Percentiles rank a stretch among this genome's conserved stretches.
Evolutionary conservation across 192 early-diverging fungal species (phyloP).

Genomic region (Backusella australiensis): DNA sequence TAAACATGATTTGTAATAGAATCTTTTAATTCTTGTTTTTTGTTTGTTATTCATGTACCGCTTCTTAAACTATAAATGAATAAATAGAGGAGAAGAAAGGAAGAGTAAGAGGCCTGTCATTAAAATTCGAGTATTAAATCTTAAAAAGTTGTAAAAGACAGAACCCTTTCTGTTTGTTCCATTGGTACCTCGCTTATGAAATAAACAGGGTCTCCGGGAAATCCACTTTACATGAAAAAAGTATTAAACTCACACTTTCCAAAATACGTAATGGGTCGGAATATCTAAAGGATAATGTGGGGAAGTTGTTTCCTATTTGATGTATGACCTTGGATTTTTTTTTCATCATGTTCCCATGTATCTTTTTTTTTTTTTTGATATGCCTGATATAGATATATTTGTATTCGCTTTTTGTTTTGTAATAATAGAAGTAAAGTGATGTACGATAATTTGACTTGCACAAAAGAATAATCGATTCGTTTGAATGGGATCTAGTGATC

Average conservation of each 20-base stretch:
- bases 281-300: constrained; percentile 8
- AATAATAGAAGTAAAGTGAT: not conserved
- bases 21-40: not conserved
- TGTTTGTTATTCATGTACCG: not conserved
- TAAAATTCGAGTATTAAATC: not conserved
- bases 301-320: not conserved
- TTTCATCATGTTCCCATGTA: constrained; percentile 4
- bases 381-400: not conserved
- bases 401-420: not conserved
- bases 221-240: constrained; percentile 1
- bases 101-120: not conserved
- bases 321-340: not conserved
- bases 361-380: not conserved
- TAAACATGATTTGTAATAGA: not conserved
- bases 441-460: not conserved
- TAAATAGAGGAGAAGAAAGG: not conserved
- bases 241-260: not conserved
- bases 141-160: not conserved
- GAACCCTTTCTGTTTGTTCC: not conserved
- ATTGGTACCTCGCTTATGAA: constrained; percentile 10
- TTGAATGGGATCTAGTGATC: not conserved
- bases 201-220: constrained; percentile 17
- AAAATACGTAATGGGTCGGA: constrained; percentile 7
- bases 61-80: not conserved
- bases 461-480: not conserved